A percentile compares a stretch with the other conserved stretches of the same genome.
Evolutionary conservation across 2,329 filamentous ascomycete genomes (phyloP).

Genomic region (Lecanicillium sp.): DNA sequence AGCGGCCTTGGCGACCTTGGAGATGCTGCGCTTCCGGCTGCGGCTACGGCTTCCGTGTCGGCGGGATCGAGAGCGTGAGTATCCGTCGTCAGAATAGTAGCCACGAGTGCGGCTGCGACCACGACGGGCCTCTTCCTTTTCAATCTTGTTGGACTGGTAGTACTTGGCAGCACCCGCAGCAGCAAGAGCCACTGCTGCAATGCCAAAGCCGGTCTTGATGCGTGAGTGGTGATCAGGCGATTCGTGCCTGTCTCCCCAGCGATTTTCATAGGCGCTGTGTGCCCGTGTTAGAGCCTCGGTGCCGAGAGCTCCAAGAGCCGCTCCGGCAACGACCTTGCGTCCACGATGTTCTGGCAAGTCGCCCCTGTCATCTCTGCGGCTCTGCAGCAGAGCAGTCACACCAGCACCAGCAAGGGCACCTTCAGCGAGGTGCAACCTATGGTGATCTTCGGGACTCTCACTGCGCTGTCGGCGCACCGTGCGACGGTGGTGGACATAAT

Average conservation of each 20-base stretch:
- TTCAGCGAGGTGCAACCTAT: slow-evolving; percentile 52
- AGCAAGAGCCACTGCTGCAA: slow-evolving; percentile 55
- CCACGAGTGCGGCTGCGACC: slow-evolving; percentile 45
- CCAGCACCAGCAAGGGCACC: slow-evolving; percentile 58
- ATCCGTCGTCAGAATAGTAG: slow-evolving; percentile 30
- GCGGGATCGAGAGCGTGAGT: slow-evolving; percentile 34
- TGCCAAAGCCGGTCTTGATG: slow-evolving; percentile 52
- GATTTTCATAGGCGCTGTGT: slow-evolving; percentile 51
- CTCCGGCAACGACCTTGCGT: slow-evolving; percentile 51
- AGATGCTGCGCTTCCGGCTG: slow-evolving; percentile 38
- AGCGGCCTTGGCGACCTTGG: slow-evolving; percentile 46
- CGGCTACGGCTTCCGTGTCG: slow-evolving; percentile 28
- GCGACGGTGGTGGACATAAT: slow-evolving; percentile 32
- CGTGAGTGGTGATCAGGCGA: slow-evolving; percentile 35
- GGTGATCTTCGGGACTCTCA: slow-evolving; percentile 39
- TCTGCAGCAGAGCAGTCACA: slow-evolving; percentile 48
- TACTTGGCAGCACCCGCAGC: slow-evolving; percentile 59
- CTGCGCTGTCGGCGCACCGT: slow-evolving; percentile 43
- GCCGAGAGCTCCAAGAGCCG: slow-evolving; percentile 53
- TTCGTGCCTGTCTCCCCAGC: slow-evolving; percentile 30
- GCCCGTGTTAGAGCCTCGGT: slow-evolving; percentile 53
- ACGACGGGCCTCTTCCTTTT: slow-evolving; percentile 49
- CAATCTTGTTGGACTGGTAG: slow-evolving; percentile 49
- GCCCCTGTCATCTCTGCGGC: slow-evolving; percentile 42
- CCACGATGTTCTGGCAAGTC: slow-evolving; percentile 43